Evolutionary conservation across 306 rosid genomes (phyloP), one percentile per base, ranked within the genome.

Genomic region (Pyrus bretschneideri): DNA sequence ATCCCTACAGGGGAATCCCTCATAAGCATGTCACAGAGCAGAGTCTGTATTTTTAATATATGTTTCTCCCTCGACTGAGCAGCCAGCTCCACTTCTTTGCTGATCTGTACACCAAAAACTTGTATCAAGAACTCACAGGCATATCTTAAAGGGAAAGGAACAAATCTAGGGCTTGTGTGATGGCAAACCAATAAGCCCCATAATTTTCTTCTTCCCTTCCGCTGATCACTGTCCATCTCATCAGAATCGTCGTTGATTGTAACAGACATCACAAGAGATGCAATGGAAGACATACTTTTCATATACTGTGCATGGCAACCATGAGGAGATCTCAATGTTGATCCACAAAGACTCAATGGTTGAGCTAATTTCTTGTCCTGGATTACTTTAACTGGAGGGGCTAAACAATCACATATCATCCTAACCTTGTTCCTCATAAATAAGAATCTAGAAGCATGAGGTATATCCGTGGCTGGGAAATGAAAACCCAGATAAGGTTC

Each of bases 141-240:
- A 58, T 85, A 85, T 69, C 88, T 73, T 76, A 82, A 63, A 72
- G 88, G 88, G 70, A 85, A 85, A 7, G 86, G 81, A 73, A 81
- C 81, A 85, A 81, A 79, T 73, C 81, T 79, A 69, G 88, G 82
- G 70, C 65, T 82, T 42, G 88, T 72, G 69, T 85, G 88, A 79
- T 85, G 88, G 74, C 88, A 85, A 70, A 85, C 88, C 74, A 85
- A 69, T 74, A 85, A 69, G 60, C 84, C 88, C 86, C 88, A 85
- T 71, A 76, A 69, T 44, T 79, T 82, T 76, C 80, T 81, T 75
- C 79, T 79, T 72, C 75, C 86, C 78, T 69, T 85, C 66, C 38
- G 80, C 73, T 81, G 83, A 81, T 85, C 80, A 58, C 46, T 77
- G 31, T 76, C 86, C 55, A 44, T 51, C 78, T 71, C 88, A 54